Evolutionary conservation across 2,329 filamentous ascomycete species (phyloP), one percentile per base, ranked within the genome.

Genomic region (Microascus cirrosus): DNA sequence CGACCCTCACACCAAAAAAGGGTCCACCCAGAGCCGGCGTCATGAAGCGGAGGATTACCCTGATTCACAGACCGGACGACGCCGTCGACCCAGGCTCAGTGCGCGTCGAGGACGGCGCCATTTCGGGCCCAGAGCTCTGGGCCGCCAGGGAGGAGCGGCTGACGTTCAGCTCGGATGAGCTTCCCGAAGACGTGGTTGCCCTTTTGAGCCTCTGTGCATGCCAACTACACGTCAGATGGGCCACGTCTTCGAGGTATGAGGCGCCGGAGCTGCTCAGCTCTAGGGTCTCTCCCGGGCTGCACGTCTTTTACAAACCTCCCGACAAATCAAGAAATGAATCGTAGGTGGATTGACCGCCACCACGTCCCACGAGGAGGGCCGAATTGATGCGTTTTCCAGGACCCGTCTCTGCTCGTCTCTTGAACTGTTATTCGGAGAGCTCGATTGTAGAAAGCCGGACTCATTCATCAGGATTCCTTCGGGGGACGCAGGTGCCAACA

Each of bases 31-130:
- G 62, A 60, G 55, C 45, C 18, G 12, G 57, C 59, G 73, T 57
- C 45, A 91, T 93, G 89, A 84, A 86, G 64, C 83, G 90, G 71
- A 79, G 89, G 71, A 84, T 90, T 64, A 95, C 92, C 1, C 94
- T 90, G 62, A 75, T 95, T 57, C 84, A 87, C 63, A 78, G 80
- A 24, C 75, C 80, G n/a, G 81, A 85, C 51, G 74, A 81, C 58
- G 77, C 78, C 2, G 77, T 92, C 61, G 82, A 88, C 56, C 86
- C 87, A 0, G 73, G 80, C 1, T 74, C 81, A 53, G 72, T 95
- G 56, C 70, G 78, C 13, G 71, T 95, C 51, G 74, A 74, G 52
- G 72, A 76, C 51, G 73, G 76, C 53, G 76, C 77, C 2, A 72
- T 95, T 57, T 75, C 75, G 1, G 79, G 78, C 2, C 77, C 80